Percentiles rank a stretch among this genome's conserved stretches.
Conservation (phyloP, 148 eudicot species). For the Talinum fruticosum region DNA sequence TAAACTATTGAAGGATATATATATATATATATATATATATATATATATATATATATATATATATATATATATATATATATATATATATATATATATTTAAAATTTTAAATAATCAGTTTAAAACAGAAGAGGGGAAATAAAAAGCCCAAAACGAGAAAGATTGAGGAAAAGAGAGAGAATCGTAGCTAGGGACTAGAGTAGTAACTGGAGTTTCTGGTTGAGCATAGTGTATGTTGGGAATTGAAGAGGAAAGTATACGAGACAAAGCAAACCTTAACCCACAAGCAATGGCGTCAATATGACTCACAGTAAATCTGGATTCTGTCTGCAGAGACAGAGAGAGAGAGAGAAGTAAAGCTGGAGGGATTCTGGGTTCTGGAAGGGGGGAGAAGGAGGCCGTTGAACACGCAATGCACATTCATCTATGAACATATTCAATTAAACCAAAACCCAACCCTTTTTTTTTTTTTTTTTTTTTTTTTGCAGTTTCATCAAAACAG, state of each 20-base stretch:
- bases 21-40: no score
- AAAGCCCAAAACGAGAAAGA: not conserved
- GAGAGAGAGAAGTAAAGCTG: not conserved
- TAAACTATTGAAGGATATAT: no score
- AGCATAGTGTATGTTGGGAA: not conserved
- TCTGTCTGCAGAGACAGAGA: not conserved
- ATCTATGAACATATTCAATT: no score
- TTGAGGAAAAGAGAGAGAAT: not conserved
- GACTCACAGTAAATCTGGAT: not conserved
- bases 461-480: no score
- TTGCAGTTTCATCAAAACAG: not conserved
- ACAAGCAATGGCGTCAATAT: slow-evolving; percentile 30
- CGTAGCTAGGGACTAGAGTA: not conserved
- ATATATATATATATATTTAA: no score
- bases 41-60: no score
- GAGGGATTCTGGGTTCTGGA: no score
- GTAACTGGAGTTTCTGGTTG: not conserved
- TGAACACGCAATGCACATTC: slow-evolving; percentile 32
- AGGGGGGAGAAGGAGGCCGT: not conserved
- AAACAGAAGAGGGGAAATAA: not conserved
- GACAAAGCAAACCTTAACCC: slow-evolving; percentile 22
- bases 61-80: no score
- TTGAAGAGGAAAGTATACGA: not conserved
- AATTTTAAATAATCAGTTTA: no score
- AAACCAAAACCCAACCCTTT: no score